Base-by-base conservation (phyloP, 2,329 filamentous ascomycete species). In the Trichoderma simmonsii region DNA sequence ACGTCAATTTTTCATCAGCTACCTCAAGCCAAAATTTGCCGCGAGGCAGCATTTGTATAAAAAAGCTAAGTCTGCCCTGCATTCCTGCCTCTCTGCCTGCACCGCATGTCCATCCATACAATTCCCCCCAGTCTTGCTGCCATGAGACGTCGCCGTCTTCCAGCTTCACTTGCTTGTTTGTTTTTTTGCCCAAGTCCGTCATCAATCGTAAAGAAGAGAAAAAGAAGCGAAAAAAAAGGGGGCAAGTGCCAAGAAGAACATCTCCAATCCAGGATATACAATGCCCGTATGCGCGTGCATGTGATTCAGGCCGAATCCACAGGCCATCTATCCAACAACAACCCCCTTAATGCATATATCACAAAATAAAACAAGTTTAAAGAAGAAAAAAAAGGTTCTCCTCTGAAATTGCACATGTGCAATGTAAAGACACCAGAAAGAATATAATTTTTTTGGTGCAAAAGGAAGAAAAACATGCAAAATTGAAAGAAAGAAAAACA, bases 41-140 rank as follows among this genome's bases (percentile, higher is more conserved):
- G 84, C 75, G 84, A 85, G 84, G 84, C 83, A 85, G 79, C 82
- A 80, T 82, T 84, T 84, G 81, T 84, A 82, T 79, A 78, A 78
- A 66, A 69, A 32, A 61, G 57, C 66, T 32, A 61, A 78, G 60
- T 70, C 67, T 74, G 66, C 64, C 68, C 71, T 39, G 51, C 66
- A 54, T 57, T 28, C 54, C 34, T 34, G n/a, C 60, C 32, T 66
- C 30, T 66, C 43, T 48, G 43, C n/a, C 43, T 48, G 43, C 43
- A 48, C 18, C 26, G 26, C 56, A 34, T 61, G 26, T 69, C 36
- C 54, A 34, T 43, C 4, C 30, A 39, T 32, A 7, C 34, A 36
- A 6, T 48, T 32, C n/a, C 7, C 7, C 43, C 14, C 21, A 34
- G 18, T 43, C 43, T 48, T 30, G 57, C 59, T 36, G 36, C 43